These are phyloP conservation scores for Neurospora sp. DNA, from an alignment of 495 filamentous ascomycete genomes.

Conservation along the genomic window DNA sequence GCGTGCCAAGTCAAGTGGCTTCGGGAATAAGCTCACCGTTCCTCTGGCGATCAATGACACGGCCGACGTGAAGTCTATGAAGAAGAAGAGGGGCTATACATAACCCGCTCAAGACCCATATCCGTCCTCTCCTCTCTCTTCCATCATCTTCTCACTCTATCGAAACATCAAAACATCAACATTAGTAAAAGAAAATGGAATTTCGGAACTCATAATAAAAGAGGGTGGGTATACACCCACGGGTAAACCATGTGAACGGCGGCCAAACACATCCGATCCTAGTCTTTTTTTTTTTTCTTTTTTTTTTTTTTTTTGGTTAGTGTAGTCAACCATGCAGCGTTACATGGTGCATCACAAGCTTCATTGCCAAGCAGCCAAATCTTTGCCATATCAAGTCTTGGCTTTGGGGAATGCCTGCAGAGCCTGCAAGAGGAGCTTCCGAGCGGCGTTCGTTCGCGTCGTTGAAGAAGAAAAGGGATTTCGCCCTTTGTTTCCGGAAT, in stretches of 20 bases:
- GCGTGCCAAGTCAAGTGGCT: neutral
- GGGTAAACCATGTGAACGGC: no score
- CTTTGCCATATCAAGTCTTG: neutral
- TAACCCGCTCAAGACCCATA: no score
- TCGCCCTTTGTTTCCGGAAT: neutral
- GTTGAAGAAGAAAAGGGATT: neutral
- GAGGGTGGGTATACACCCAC: no score
- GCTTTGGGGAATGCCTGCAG: neutral
- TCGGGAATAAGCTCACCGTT: neutral
- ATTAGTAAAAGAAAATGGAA: no score
- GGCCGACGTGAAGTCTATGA: neutral
- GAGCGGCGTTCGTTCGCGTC: neutral
- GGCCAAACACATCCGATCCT: no score
- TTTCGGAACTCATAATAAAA: no score
- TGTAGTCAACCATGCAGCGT: neutral
- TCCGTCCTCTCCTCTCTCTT: neutral
- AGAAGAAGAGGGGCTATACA: no score
- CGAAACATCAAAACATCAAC: neutral
- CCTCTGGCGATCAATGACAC: neutral
- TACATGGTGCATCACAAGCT: neutral
- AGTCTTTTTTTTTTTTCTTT: neutral
- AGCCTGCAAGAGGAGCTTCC: neutral
- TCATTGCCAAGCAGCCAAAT: neutral
- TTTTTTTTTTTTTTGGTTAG: neutral
- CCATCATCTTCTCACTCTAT: neutral